Evolutionary conservation across 2,329 filamentous ascomycete genomes (phyloP), one percentile per base, ranked within the genome.

Genomic region (Beauveria sp.): DNA sequence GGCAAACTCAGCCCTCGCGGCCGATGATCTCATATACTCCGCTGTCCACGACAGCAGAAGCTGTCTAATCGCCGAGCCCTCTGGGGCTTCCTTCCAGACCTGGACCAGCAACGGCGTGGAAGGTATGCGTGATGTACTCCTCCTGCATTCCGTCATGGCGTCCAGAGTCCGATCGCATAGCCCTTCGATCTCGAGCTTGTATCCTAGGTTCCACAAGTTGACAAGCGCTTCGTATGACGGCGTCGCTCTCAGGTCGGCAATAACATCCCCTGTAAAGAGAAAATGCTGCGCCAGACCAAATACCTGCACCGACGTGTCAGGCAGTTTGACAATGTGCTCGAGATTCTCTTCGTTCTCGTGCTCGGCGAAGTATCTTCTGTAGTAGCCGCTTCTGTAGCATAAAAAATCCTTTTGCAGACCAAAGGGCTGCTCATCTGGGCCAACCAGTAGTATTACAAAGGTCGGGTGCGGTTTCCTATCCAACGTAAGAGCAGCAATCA

Each of bases 21-120:
- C 79, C 3, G 82, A 84, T 0, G 80, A 80, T 47, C 81, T 75
- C 73, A 86, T 84, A 66, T 86, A 86, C 70, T 87, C 84, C 28
- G 83, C 84, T 1, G 83, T 81, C 84, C 84, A 87, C 12, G 76
- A 79, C 3, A 86, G 73, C 16, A 87, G 77, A 43, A 87, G 78
- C 63, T 77, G 76, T 44, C 84, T 78, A 54, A 87, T 81, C 1
- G 81, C 78, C 3, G 83, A 86, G 9, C 83, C 83, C 64, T 84
- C 81, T 0, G 83, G 82, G 0, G 83, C 85, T 56, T 86, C 82
- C 54, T 81, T 78, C 84, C 84, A 87, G 7, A 84, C 84, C 66
- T 83, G 79, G 1, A 86, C 80, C 6, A 87, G 78, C 1, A 86
- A 75, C 2, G 81, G 80, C 0, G 83, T 82, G 3, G 82, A 79